A percentile compares a stretch with the other conserved stretches of the same genome.
Evolutionary conservation across 192 early-diverging fungal genomes (phyloP).

Genomic region (Rhizoclosmatium sp.): DNA sequence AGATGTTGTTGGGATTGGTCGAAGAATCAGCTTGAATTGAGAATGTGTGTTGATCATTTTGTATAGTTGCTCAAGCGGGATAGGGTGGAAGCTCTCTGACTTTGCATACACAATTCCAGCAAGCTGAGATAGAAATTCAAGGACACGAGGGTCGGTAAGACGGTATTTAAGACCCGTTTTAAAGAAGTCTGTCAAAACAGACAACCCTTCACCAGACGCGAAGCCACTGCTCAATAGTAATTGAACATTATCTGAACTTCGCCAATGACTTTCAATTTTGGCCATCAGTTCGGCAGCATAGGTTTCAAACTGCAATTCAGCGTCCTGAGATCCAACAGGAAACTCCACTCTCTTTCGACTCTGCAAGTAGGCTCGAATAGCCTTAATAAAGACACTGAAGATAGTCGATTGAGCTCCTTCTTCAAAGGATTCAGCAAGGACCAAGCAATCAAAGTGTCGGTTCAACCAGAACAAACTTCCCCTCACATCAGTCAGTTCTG

Average conservation of each 20-base stretch:
- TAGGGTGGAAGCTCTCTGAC: constrained; percentile 22
- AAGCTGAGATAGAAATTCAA: constrained; percentile 21
- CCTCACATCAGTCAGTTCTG: neutral
- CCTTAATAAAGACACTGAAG: constrained; percentile 6
- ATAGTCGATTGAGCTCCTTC: neutral
- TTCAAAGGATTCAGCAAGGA: neutral
- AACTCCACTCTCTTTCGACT: constrained; percentile 28
- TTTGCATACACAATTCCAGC: constrained; percentile 11
- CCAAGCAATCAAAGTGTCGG: constrained; percentile 11
- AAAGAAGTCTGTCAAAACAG: constrained; percentile 31
- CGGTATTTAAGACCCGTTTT: constrained; percentile 40
- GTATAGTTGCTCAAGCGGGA: constrained; percentile 42
- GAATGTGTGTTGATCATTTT: constrained; percentile 52
- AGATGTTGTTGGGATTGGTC: constrained; percentile 39
- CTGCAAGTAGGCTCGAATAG: neutral
- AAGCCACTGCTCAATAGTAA: constrained; percentile 7
- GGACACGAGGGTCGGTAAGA: constrained; percentile 26
- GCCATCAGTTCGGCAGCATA: constrained; percentile 16
- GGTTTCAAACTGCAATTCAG: neutral
- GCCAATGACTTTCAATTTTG: constrained; percentile 4
- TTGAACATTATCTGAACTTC: neutral
- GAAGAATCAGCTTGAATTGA: constrained; percentile 45
- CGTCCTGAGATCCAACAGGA: neutral
- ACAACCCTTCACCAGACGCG: neutral
- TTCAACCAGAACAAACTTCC: constrained; percentile 23